Evolutionary conservation across 495 filamentous ascomycete genomes (phyloP), one percentile per base, ranked within the genome.

Genomic region (Penicillium daleae): DNA sequence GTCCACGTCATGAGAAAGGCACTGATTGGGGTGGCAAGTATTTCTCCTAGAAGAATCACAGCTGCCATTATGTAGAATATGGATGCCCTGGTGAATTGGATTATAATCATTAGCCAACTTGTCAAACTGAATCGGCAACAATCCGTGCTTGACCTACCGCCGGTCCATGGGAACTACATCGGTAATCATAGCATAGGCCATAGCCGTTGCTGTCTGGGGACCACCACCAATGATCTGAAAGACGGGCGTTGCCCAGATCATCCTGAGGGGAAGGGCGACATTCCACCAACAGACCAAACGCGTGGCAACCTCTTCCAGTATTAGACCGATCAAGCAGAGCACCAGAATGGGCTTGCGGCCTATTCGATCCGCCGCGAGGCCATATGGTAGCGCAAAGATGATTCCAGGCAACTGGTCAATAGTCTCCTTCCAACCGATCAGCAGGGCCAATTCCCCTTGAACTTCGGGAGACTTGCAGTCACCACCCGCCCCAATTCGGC

Each of bases 211-310:
- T 12, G 46, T 49, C 24, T 49, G 46, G 17, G 46, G 17, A 17
- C 46, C 46, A 26, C 46, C 46, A 7, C 46, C 46, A 49, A 49
- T 49, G 22, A 49, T 15, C 12, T 49, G 46, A 27, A 49, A 49
- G 10, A 49, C 46, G 19, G 46, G 46, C 46, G 46, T 49, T 6
- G 46, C 46, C 46, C 46, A 49, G 9, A 49, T 27, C 46, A 49
- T 49, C 24, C 46, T 2, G 12, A 49, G 46, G 12, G 46, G 46
- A 2, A 49, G 10, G 46, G 46, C 46, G 3, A 17, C 22, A 49
- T 27, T 49, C 46, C 46, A 49, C 46, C 46, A 49, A 49, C 46
- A 49, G 46, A 49, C 46, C 46, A 49, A 26, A 27, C 46, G 46
- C 5, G 17, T 49, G 24, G 46, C 24, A 17, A 49, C 12, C 46